Percentiles rank a stretch among this genome's conserved stretches.
Conservation (phyloP, 1,284 basidiomycete species). For the Heterobasidion parviporum region DNA sequence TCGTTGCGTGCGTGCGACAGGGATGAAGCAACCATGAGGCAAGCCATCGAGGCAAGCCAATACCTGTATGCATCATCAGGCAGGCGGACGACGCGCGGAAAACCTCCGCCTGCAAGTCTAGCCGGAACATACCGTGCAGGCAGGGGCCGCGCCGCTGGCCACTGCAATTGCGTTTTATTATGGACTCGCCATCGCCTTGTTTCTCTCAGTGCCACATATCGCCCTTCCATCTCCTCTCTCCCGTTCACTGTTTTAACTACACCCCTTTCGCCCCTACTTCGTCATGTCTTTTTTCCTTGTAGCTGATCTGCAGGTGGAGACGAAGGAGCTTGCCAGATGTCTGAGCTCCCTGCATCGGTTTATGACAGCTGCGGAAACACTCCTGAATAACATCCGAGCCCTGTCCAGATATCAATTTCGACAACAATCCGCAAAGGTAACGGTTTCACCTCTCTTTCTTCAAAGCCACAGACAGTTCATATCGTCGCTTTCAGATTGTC, state of each 20-base stretch:
- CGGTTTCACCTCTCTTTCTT: neutral
- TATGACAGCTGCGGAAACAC: slow-evolving; percentile 23
- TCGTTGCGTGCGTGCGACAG: neutral
- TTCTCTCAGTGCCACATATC: slow-evolving; percentile 6
- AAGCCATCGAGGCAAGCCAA: neutral
- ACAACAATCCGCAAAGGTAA: slow-evolving; percentile 24
- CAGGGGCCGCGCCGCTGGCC: slow-evolving; percentile 9
- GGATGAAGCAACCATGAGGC: neutral
- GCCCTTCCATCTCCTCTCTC: slow-evolving; percentile 8
- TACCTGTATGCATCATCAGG: neutral
- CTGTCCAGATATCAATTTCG: slow-evolving; percentile 16
- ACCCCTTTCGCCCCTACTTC: neutral
- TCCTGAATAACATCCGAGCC: slow-evolving; percentile 15
- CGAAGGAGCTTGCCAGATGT: slow-evolving; percentile 22
- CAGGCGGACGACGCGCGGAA: neutral
- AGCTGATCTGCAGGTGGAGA: slow-evolving; percentile 19
- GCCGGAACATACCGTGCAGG: slow-evolving; percentile 12
- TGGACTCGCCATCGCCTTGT: slow-evolving; percentile 4
- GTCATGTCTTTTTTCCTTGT: slow-evolving; percentile 10
- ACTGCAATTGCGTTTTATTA: slow-evolving; percentile 9
- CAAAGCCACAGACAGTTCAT: slow-evolving; percentile 4
- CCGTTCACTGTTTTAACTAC: slow-evolving; percentile 8
- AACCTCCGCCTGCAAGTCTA: neutral
- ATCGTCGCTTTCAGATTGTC: slow-evolving; percentile 9
- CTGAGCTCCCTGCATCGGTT: slow-evolving; percentile 24